A percentile compares a stretch with the other conserved stretches of the same genome.
Evolutionary conservation across 1,284 basidiomycete species (phyloP).

Genomic region (Megacollybia platyphylla): DNA sequence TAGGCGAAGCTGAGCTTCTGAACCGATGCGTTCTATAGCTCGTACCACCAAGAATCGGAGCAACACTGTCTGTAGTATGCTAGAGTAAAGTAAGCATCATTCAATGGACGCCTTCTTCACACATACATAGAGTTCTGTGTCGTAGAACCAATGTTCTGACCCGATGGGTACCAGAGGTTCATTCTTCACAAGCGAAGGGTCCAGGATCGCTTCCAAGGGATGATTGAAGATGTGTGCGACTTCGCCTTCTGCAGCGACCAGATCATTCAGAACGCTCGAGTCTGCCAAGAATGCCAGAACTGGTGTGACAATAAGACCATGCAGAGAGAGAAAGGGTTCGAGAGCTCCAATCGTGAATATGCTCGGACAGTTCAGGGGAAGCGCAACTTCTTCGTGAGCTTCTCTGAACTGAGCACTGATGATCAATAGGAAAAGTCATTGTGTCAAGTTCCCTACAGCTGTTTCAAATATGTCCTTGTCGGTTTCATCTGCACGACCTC

Average conservation of each 20-base stretch:
- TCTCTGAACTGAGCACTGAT: constrained; percentile 47
- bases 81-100: constrained; percentile 11
- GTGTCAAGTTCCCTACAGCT: constrained; percentile 37
- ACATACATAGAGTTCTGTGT: constrained; percentile 51
- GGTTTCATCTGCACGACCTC: constrained; percentile 64
- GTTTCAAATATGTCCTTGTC: constrained; percentile 56
- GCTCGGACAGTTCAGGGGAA: constrained; percentile 44
- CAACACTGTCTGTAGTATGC: constrained; percentile 42
- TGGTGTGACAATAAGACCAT: constrained; percentile 52
- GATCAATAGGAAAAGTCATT: neutral
- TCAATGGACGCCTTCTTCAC: neutral
- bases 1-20: constrained; percentile 57
- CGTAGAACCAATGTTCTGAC: constrained; percentile 67
- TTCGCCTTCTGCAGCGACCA: constrained; percentile 51
- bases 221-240: constrained; percentile 74
- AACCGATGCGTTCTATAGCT: constrained; percentile 68
- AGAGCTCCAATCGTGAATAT: constrained; percentile 56
- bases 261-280: constrained; percentile 29
- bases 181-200: constrained; percentile 34
- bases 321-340: constrained; percentile 60
- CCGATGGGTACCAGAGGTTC: constrained; percentile 42
- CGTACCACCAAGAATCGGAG: constrained; percentile 30
- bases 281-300: constrained; percentile 63
- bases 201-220: constrained; percentile 57
- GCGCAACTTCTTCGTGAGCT: constrained; percentile 70